These are phyloP conservation scores for Nicotiana undulata DNA, from an alignment of 257 asterid genomes.

Conservation along the genomic window DNA sequence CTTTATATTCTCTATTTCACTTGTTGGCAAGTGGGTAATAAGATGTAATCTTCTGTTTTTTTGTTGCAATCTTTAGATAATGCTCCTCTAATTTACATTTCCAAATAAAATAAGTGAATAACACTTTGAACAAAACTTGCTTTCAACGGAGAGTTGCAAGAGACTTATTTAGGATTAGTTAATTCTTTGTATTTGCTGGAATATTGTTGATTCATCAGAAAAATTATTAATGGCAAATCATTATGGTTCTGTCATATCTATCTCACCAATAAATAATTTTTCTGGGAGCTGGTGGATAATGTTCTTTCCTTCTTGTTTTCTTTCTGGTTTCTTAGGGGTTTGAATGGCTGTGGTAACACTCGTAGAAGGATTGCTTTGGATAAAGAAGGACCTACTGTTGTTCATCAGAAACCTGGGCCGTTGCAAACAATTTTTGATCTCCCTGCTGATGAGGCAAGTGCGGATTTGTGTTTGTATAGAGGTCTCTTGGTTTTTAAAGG, in stretches of 20 bases:
- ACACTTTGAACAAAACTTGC: not conserved
- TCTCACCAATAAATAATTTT: not conserved
- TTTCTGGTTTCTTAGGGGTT: constrained; percentile 37
- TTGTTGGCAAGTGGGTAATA: not conserved
- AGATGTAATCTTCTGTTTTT: not conserved
- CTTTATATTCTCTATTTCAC: not conserved
- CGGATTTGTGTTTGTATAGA: not conserved
- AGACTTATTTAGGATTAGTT: not conserved
- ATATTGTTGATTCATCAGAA: not conserved
- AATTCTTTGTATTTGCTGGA: not conserved
- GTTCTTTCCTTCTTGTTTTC: not conserved
- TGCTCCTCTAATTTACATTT: not conserved
- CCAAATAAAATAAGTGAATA: not conserved
- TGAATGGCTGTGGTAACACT: constrained; percentile 44
- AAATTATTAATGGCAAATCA: not conserved
- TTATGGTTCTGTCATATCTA: not conserved
- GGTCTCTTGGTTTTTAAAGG: constrained; percentile 1
- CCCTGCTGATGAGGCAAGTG: constrained; percentile 74
- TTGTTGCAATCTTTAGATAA: not conserved
- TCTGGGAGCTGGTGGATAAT: not conserved
- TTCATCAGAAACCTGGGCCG: constrained; percentile 78
- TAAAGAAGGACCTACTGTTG: constrained; percentile 51
- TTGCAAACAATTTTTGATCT: constrained; percentile 79
- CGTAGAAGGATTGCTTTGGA: constrained; percentile 35
- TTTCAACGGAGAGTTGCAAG: not conserved